A percentile compares a stretch with the other conserved stretches of the same genome.
phyloP scores from a whole-genome alignment of 306 rosid species.

The Cyamopsis tetragonoloba region DNA sequence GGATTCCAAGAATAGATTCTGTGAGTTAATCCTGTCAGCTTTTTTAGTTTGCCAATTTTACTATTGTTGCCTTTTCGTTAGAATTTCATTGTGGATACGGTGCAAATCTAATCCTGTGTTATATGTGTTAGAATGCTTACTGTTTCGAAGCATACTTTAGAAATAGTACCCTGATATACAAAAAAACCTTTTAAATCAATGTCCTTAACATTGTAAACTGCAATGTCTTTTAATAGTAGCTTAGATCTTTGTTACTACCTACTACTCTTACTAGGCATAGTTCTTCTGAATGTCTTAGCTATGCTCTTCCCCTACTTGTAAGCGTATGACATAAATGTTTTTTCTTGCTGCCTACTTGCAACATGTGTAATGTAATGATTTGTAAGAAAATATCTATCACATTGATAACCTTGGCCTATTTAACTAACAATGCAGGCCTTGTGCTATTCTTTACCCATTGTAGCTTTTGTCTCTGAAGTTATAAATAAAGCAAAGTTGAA shows the following conservation, averaged over 20 bases:
- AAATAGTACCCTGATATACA: neutral
- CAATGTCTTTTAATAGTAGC: neutral
- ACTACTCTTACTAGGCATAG: neutral
- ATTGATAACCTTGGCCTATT: neutral
- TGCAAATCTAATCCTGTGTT: too few species aligned
- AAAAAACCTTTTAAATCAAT: neutral
- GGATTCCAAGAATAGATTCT: slow-evolving; percentile 86
- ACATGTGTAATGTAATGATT: neutral
- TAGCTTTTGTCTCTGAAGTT: neutral
- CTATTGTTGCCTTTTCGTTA: neutral
- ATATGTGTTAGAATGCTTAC: neutral
- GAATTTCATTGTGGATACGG: too few species aligned
- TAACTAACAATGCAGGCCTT: neutral
- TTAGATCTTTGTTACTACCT: neutral
- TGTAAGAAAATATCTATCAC: neutral
- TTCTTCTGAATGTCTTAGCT: neutral
- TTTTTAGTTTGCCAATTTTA: neutral
- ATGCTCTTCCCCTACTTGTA: neutral
- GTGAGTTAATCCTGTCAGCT: slow-evolving; percentile 43
- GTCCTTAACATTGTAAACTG: neutral
- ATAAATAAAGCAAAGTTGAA: neutral
- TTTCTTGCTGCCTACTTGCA: neutral
- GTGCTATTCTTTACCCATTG: neutral
- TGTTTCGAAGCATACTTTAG: neutral
- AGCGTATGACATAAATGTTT: neutral